Evolutionary conservation across 805 yeast genomes (phyloP).

Genomic region (Ogataea polymorpha): DNA sequence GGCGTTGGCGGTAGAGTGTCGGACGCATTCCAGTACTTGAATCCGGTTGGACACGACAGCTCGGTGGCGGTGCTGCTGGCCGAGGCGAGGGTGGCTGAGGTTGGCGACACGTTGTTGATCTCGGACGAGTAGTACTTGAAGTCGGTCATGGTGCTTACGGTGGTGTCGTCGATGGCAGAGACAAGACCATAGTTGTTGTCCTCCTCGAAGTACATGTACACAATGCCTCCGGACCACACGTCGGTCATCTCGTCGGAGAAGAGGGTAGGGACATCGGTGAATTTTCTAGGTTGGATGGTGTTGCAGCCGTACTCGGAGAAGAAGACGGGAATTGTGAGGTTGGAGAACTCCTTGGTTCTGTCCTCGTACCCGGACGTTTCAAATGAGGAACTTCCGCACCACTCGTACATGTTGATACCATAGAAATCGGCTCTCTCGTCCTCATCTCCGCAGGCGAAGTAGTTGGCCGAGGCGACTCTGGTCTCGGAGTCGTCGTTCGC

Average conservation of each 20-base stretch:
- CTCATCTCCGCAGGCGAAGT: slow-evolving; percentile 70
- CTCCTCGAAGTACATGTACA: slow-evolving; percentile 81
- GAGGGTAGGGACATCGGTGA: slow-evolving; percentile 66
- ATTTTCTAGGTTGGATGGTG: slow-evolving; percentile 62
- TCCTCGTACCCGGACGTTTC: slow-evolving; percentile 59
- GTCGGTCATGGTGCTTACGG: slow-evolving; percentile 61
- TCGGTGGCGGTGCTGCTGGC: slow-evolving; percentile 40
- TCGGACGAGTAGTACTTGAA: slow-evolving; percentile 60
- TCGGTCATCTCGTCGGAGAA: slow-evolving; percentile 70
- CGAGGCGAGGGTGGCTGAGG: slow-evolving; percentile 40
- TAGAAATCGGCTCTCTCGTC: slow-evolving; percentile 72
- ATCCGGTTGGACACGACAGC: slow-evolving; percentile 61
- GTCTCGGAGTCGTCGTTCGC: slow-evolving; percentile 71
- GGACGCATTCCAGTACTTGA: slow-evolving; percentile 60
- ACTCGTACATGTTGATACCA: slow-evolving; percentile 87
- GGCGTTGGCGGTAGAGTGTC: slow-evolving; percentile 80
- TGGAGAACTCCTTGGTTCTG: slow-evolving; percentile 61
- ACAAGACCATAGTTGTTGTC: slow-evolving; percentile 74
- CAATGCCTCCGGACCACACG: slow-evolving; percentile 90
- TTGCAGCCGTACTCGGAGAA: slow-evolving; percentile 86
- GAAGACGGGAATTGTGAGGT: slow-evolving; percentile 69
- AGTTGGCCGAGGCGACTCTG: slow-evolving; percentile 67
- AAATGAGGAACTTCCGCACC: slow-evolving; percentile 73
- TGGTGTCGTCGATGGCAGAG: slow-evolving; percentile 40
- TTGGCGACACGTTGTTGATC: slow-evolving; percentile 54